A percentile compares a stretch with the other conserved stretches of the same genome.
These are phyloP conservation scores for Tremella mesenterica DNA, from an alignment of 768 basidiomycete species.

Conservation along the genomic window DNA sequence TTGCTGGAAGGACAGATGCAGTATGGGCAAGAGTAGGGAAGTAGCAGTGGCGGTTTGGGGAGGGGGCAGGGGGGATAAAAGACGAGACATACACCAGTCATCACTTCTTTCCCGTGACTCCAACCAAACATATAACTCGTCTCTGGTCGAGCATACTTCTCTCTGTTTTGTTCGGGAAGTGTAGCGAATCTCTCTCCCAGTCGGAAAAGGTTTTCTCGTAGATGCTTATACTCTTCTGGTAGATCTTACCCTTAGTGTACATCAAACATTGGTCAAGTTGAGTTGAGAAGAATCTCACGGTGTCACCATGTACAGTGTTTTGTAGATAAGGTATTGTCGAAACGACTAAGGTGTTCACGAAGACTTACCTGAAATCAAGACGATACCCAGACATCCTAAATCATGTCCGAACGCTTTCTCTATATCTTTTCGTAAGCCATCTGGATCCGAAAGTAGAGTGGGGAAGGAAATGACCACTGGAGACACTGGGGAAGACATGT, in stretches of 20 bases:
- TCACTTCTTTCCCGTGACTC: slow-evolving; percentile 97
- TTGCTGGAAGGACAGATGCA: no score
- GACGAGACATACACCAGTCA: slow-evolving; percentile 61
- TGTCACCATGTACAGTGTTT: no score
- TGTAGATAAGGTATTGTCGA: not conserved
- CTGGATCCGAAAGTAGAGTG: slow-evolving; percentile 11
- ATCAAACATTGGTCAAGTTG: not conserved
- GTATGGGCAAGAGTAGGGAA: no score
- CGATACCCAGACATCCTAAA: slow-evolving; percentile 36
- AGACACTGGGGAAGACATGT: slow-evolving; percentile 1
- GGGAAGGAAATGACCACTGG: slow-evolving; percentile 19
- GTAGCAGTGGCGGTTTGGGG: no score
- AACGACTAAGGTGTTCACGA: not conserved
- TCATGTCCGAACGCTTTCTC: slow-evolving; percentile 35
- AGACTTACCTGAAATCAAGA: slow-evolving; percentile 32
- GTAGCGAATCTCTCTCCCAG: slow-evolving; percentile 68
- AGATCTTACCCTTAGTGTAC: slow-evolving; percentile 55
- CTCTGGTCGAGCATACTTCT: slow-evolving; percentile 63
- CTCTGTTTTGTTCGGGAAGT: slow-evolving; percentile 58
- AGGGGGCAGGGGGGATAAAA: no score
- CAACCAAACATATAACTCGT: slow-evolving; percentile 93
- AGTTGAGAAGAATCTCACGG: no score
- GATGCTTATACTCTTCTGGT: slow-evolving; percentile 55
- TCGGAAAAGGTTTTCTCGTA: slow-evolving; percentile 65
- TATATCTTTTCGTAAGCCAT: slow-evolving; percentile 10